Evolutionary conservation across 192 early-diverging fungal genomes (phyloP).

Genomic region (Backusella westeae): DNA sequence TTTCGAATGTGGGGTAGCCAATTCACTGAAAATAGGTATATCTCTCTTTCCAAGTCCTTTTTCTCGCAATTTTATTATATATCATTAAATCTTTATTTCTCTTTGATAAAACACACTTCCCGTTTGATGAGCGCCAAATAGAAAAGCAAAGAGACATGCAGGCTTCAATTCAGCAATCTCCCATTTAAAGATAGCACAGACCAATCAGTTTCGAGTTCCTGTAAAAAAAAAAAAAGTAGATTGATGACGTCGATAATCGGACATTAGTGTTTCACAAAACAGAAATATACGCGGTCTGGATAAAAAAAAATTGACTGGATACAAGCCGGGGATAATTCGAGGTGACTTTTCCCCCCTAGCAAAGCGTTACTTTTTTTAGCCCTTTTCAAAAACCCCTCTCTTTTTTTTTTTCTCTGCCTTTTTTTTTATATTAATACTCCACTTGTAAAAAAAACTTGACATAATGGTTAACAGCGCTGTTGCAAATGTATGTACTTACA

Average conservation of each 20-base stretch:
- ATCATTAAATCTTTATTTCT: not conserved
- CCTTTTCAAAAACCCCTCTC: not conserved
- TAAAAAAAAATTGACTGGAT: not conserved
- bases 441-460: slow-evolving; percentile 5
- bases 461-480: slow-evolving; percentile 19
- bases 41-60: too few species aligned
- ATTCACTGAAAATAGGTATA: too few species aligned
- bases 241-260: not conserved
- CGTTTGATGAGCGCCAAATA: not conserved
- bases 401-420: slow-evolving; percentile 4
- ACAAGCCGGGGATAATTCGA: not conserved
- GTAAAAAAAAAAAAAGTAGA: not conserved
- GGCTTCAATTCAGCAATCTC: not conserved
- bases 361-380: not conserved
- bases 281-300: not conserved
- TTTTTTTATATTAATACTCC: slow-evolving; percentile 4
- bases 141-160: not conserved
- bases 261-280: not conserved
- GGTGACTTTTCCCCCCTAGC: not conserved
- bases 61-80: too few species aligned
- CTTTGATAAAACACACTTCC: not conserved
- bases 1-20: too few species aligned
- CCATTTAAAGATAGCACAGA: not conserved
- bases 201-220: not conserved
- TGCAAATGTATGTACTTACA: slow-evolving; percentile 15